phyloP scores from a whole-genome alignment of 306 rosid genomes.

The Vigna reflexopilosa region DNA sequence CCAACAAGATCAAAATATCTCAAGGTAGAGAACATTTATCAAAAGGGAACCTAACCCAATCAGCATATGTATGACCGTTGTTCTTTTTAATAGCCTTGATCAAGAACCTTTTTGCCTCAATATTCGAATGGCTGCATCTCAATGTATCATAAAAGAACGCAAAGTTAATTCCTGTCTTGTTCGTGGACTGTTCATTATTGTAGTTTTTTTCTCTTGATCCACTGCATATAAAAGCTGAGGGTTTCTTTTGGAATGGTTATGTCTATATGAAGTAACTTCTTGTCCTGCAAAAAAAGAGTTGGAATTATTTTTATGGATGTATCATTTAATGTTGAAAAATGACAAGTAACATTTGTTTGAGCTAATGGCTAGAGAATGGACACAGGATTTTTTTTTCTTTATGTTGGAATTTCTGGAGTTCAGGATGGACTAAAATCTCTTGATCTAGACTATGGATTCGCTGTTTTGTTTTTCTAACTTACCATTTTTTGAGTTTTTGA shows the following conservation, averaged over 20 bases:
- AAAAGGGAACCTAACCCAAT: background rate
- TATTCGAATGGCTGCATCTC: background rate
- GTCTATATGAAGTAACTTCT: too few relatives aligned
- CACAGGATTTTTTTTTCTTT: background rate
- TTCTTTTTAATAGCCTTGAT: background rate
- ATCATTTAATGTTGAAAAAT: too few relatives aligned
- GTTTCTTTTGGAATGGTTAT: background rate
- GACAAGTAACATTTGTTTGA: background rate
- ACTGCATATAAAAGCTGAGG: background rate
- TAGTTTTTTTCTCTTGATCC: background rate
- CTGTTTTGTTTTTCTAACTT: background rate
- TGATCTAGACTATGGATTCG: constrained; percentile 3
- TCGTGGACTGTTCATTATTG: constrained; percentile 3
- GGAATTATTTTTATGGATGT: too few relatives aligned
- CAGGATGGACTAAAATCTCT: constrained; percentile 27
- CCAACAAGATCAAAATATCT: background rate
- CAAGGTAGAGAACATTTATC: background rate
- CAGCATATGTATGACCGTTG: background rate
- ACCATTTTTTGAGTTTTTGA: background rate
- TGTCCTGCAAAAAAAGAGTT: too few relatives aligned
- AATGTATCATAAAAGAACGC: background rate
- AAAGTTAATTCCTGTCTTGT: constrained; percentile 12
- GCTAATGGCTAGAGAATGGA: background rate
- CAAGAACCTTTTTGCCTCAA: background rate
- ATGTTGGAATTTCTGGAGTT: constrained; percentile 9